Evolutionary conservation across 2,329 filamentous ascomycete genomes (phyloP), one percentile per base, ranked within the genome.

Genomic region (Xylaria hypoxylon): DNA sequence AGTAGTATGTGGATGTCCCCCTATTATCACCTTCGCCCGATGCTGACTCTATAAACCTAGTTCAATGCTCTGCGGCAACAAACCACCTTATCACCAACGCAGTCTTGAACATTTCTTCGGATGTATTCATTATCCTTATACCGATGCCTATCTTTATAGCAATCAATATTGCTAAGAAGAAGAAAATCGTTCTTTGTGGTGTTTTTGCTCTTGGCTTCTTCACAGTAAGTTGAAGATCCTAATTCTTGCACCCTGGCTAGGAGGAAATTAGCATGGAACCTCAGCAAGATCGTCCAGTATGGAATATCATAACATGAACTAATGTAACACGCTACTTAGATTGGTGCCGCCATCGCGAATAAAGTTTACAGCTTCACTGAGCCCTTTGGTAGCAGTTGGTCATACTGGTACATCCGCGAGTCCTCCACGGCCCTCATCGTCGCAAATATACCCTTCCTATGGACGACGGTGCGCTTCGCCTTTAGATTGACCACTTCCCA

Each of bases 71-170:
- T 0, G 84, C 86, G 0, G 82, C 85, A 1, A 80, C 83, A 17
- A 80, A 87, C 72, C 88, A 88, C 70, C 80, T 87, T 11, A 87
- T 88, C 57, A 84, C 85, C 17, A 87, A 89, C 65, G 83, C 85
- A 1, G 80, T 82, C 3, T 83, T 90, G 73, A 90, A 90, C 70
- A 84, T 89, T 55, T 83, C 84, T 2, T 88, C 86, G 28, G 88
- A 90, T 68, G 42, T 88, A 2, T 81, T 86, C 78, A 89, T 90
- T 73, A 83, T 90, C 31, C 72, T 81, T 3, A 83, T 90, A 22
- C 86, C 87, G 1, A 80, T 89, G 68, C 86, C 87, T 1, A 70
- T 85, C 28, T 79, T 89, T 28, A 69, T 85, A 11, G 80, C 80
- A 28, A 81, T 87, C 0, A 81, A 83, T 51, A 78, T 89, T 2